phyloP scores from a whole-genome alignment of 768 basidiomycete species.

The Boletus reticuloceps region DNA sequence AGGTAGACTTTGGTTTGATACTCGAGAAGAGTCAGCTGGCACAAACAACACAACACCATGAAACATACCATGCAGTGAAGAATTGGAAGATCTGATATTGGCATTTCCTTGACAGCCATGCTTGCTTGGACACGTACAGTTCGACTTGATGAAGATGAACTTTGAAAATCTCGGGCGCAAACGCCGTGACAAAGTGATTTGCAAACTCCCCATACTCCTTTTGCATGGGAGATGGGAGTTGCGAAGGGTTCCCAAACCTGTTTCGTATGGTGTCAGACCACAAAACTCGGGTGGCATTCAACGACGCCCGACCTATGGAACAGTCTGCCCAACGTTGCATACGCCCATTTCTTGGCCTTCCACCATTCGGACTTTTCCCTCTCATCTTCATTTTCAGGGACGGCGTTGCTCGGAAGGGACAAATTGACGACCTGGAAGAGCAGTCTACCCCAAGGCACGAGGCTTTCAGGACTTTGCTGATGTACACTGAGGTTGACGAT shows the following conservation, averaged over 20 bases:
- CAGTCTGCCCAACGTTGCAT: conserved; percentile 70
- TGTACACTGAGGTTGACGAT: conserved; percentile 68
- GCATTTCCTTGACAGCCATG: conserved; percentile 81
- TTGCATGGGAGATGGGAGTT: conserved; percentile 72
- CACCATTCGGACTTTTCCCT: conserved; percentile 84
- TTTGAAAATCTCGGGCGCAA: conserved; percentile 86
- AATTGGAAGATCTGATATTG: conserved; percentile 83
- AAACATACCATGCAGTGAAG: conserved; percentile 79
- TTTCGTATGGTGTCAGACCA: conserved; percentile 4
- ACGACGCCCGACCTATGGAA: conserved; percentile 59
- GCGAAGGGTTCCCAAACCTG: conserved; percentile 85
- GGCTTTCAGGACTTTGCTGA: conserved; percentile 70
- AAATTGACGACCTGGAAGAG: conserved; percentile 79
- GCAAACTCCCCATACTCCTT: conserved; percentile 70
- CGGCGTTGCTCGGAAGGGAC: conserved; percentile 57
- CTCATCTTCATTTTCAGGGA: conserved; percentile 72
- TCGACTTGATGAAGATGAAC: conserved; percentile 67
- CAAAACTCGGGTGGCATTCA: neutral
- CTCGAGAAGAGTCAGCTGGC: conserved; percentile 40
- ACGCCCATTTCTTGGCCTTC: conserved; percentile 94
- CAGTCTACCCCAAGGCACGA: conserved; percentile 86
- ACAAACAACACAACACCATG: neutral
- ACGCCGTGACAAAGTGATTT: conserved; percentile 69
- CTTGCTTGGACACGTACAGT: conserved; percentile 67
- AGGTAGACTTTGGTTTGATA: conserved; percentile 91